Evolutionary conservation across 345 rosid genomes (phyloP), one percentile per base, ranked within the genome.

Genomic region (Syzygium grande): DNA sequence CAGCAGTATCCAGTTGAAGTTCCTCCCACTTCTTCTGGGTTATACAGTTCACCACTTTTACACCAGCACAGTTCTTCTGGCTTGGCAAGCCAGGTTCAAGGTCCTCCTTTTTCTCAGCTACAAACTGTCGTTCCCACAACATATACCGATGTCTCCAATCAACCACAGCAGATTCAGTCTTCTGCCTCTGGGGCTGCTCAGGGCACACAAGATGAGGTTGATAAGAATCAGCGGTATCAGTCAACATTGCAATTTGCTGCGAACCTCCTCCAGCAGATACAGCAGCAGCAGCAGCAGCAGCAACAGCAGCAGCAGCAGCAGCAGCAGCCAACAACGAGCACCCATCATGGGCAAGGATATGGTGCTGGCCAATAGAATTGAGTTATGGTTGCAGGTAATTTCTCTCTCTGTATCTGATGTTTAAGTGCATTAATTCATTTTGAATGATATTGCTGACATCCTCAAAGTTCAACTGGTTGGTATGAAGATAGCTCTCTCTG

Each of bases 231-330:
- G 92, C 91, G 95, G 41, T 98, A 98, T 89, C 99, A 98, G 88
- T 98, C 98, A 87, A 96, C 99, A 1, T 91, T 98, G 84, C 97
- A 96, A 89, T 91, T 98, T 92, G 99, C 99, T 11, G 99, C 99
- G 23, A 95, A 84, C 90, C 98, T 98, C 87, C 99, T 98, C 89
- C 95, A 92, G 43, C 99, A 95, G 91, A 92, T 98, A 91, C 98
- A 98, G 89, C 98, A 95, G 88, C 94, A 93, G 85, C 97, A 94
- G 85, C 94, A 93, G 87, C 86, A 89, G 3, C 93, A 34, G 38
- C 38, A 34, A 34, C 38, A 34, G 38, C 38, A 92, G 84, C 94
- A 93, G 34, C 93, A 92, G 12, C 85, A 84, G 17, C 78, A 65
- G 21, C 77, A 63, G 41, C 77, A 38, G 83, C 83, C 83, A 38